phyloP scores from a whole-genome alignment of 1,139 yeast genomes.

The Candida dubliniensis region DNA sequence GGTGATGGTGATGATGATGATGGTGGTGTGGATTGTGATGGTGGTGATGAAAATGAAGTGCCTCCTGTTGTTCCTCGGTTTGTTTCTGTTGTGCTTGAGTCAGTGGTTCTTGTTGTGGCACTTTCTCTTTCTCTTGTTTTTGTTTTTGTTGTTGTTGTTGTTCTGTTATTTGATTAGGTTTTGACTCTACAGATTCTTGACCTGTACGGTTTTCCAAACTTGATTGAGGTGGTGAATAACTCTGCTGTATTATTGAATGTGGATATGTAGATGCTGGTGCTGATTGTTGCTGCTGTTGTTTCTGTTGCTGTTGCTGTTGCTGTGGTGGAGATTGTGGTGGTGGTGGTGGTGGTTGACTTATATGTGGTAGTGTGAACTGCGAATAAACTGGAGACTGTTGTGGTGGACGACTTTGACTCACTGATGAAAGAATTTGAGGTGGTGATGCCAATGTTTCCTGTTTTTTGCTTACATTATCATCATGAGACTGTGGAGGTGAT shows the following conservation, averaged over 20 bases:
- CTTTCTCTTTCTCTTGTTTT: not conserved
- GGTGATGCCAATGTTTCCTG: slow-evolving; percentile 2
- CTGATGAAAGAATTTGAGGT: not conserved
- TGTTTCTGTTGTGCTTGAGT: slow-evolving; percentile 2
- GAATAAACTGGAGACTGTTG: not conserved
- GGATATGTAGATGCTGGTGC: not conserved
- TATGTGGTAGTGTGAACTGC: slow-evolving; percentile 1
- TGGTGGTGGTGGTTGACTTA: not conserved
- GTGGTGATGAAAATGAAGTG: slow-evolving; percentile 3
- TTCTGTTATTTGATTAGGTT: slow-evolving; percentile 31
- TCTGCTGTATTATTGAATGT: not conserved
- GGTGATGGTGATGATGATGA: slow-evolving; percentile 7
- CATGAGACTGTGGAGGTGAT: slow-evolving; percentile 3
- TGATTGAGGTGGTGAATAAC: slow-evolving; percentile 1
- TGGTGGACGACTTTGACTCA: not conserved
- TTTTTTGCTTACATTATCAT: slow-evolving; percentile 3
- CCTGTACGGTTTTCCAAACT: not conserved
- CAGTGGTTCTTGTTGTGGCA: not conserved
- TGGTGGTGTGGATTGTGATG: slow-evolving; percentile 5
- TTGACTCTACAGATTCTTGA: slow-evolving; percentile 18
- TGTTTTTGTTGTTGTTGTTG: not conserved
- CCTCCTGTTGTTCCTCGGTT: slow-evolving; percentile 1
- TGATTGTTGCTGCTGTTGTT: not conserved
- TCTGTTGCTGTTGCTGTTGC: not conserved
- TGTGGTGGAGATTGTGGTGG: not conserved